Evolutionary conservation across 2,329 filamentous ascomycete species (phyloP).

Genomic region (Huntiella decipiens): DNA sequence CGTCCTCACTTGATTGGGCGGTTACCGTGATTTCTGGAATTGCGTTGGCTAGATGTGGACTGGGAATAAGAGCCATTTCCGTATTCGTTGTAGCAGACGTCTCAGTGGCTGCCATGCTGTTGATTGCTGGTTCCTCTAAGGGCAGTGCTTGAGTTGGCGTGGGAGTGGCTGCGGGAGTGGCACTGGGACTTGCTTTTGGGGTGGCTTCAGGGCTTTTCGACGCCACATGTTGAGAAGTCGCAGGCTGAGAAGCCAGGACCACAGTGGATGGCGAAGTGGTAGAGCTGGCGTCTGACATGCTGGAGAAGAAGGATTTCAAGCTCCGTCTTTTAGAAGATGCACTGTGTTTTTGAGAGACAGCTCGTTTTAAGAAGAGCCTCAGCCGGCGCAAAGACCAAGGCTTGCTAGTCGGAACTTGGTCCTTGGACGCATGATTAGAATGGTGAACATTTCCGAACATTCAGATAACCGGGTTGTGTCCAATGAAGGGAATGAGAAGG

Average conservation of each 20-base stretch:
- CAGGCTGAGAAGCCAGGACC: not conserved
- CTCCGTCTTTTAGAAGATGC: no score
- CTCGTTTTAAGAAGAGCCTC: no score
- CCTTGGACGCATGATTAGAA: not conserved
- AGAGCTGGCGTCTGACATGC: not conserved
- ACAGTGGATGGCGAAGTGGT: not conserved
- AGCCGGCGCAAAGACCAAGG: no score
- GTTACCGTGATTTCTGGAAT: constrained; percentile 1
- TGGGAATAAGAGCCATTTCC: not conserved
- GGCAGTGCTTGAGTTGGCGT: not conserved
- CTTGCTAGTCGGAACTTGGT: no score
- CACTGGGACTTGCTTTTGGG: no score
- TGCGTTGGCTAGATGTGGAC: not conserved
- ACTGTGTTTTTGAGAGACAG: no score
- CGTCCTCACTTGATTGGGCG: not conserved
- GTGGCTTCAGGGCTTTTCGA: no score
- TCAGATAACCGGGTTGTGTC: not conserved
- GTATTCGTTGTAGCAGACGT: not conserved
- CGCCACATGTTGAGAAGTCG: no score
- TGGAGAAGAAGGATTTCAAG: no score
- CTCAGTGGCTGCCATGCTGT: not conserved
- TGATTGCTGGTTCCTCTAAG: no score
- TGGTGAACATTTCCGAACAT: constrained; percentile 3
- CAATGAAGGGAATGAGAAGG: no score
- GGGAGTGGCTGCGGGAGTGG: not conserved